Base-by-base conservation (phyloP, 352 stramenopile species). In the Nothophytophthora sp. region DNA sequence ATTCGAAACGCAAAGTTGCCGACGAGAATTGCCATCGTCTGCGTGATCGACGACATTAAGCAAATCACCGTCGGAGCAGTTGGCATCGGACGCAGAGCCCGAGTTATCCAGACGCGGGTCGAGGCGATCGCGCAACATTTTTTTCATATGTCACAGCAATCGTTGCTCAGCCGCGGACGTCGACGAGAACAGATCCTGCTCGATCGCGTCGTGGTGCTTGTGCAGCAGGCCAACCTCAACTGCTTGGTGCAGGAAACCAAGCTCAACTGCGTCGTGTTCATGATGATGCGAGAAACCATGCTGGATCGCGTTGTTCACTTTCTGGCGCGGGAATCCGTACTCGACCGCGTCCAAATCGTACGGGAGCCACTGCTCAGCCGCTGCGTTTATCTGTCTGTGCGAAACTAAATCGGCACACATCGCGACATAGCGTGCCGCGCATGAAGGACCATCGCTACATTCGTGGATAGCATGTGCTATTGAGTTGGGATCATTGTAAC, bases 371-470 rank as follows among this genome's bases (percentile, higher is more conserved):
- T 60, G 39, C 48, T 60, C 48, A 15, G 50, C 39, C 49, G 19
- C 35, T n/a, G n/a, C n/a, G n/a, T n/a, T 57, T 18, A 18, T 5
- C 42, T 10, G 18, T 29, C 28, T 54, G 36, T 36, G 36, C 28
- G 24, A 46, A 44, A 49, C 50, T 54, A n/a, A 39, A 50, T 23
- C 24, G 33, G 33, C 34, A 18, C 30, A 50, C 9, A 27, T 32
- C 53, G 35, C 34, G 6, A 2, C 2, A 5, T 28, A 22, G 23
- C 55, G 48, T 13, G 15, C 57, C 2, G 7, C 38, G 57, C 37
- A 60, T 23, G 46, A 52, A 63, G 53, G 43, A 29, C n/a, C 52
- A 60, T 59, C 41, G 47, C 52, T 33, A 40, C 4, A 46, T 54
- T 50, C 51, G 22, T 2, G 34, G 11, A 19, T 27, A 22, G 18